Base-by-base conservation (phyloP, 495 filamentous ascomycete genomes). In the Geopyxis carbonaria region DNA sequence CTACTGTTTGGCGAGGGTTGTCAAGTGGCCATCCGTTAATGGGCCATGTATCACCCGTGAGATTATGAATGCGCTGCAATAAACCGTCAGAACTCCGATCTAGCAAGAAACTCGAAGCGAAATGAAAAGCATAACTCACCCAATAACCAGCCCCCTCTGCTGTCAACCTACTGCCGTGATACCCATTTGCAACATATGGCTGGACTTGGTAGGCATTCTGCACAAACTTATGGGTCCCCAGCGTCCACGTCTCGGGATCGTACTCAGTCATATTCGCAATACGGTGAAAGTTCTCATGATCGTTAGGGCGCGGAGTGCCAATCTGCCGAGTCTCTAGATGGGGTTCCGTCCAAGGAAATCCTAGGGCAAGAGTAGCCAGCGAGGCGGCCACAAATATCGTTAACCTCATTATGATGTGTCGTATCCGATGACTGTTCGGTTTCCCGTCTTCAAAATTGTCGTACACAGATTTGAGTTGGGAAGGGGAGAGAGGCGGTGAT, bases 21-120 rank as follows among this genome's bases (percentile, higher is more conserved):
- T 72, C 80, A 11, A 85, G 56, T 5, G 80, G 80, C 80, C 80
- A 86, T 4, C 78, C 80, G 46, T 71, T 78, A 52, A 75, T 73
- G 19, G 67, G 67, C 38, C 68, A 65, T 11, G 60, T 61, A 3
- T 31, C 7, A 22, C 38, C 38, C 13, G 38, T 41, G 8, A 20
- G 28, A 57, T 58, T 55, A 75, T 72, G 18, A 68, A 49, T 44
- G 76, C 74, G 47, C 77, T 78, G 57, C 76, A 77, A 0, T 73
- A 73, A 4, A 30, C 7, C 34, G 10, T 37, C 25, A 8, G 25
- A 7, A n/a, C 8, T 8, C 8, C 25, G 25, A n/a, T n/a, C 25
- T 8, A 28, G 25, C n/a, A 28, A 28, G 25, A 28, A n/a, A 28
- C 16, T 3, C 21, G 34, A 2, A 24, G 19, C 34, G n/a, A 18